Percentiles rank a stretch among this genome's conserved stretches.
phyloP scores from a whole-genome alignment of 176 grass and related monocot genomes.

The Canna indica region DNA sequence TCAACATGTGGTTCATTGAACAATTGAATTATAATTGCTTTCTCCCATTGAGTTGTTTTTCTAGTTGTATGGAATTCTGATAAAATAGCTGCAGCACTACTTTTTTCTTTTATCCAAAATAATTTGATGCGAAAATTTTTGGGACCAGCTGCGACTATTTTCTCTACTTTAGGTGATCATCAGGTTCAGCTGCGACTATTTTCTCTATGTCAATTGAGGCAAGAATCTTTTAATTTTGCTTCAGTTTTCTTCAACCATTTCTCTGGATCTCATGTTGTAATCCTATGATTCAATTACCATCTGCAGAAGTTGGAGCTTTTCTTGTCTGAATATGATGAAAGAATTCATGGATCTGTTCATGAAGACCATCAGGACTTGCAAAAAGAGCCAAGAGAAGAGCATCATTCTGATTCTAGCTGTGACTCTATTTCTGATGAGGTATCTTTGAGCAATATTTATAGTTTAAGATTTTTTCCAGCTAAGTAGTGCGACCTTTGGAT shows the following conservation, averaged over 20 bases:
- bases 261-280: neutral
- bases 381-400: neutral
- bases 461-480: neutral
- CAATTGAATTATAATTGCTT: neutral
- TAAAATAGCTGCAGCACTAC: neutral
- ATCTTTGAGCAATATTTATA: neutral
- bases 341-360: neutral
- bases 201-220: neutral
- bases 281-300: neutral
- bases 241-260: neutral
- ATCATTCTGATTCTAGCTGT: neutral
- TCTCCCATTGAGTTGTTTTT: neutral
- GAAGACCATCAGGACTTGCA: neutral
- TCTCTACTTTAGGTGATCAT: neutral
- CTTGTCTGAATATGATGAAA: neutral
- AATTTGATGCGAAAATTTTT: neutral
- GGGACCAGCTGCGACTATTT: neutral
- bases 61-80: neutral
- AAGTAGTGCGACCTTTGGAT: neutral
- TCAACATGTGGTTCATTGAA: neutral
- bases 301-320: conserved; percentile 3
- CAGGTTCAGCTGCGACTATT: no score
- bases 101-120: neutral
- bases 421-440: conserved; percentile 20
- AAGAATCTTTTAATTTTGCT: neutral